phyloP scores from a whole-genome alignment of 1,139 yeast genomes.

The Wickerhamomyces sp. region DNA sequence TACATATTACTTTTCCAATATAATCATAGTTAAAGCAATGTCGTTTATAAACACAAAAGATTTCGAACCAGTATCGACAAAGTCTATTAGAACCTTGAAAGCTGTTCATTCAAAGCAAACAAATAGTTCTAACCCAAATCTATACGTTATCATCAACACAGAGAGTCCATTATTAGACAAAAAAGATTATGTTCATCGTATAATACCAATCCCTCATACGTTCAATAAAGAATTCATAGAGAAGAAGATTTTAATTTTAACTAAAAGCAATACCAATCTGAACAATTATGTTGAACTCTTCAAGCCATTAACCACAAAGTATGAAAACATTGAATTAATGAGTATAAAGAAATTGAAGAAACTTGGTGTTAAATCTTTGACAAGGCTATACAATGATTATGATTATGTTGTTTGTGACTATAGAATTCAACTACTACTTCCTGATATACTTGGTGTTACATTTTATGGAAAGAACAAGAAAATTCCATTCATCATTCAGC shows the following conservation, averaged over 20 bases:
- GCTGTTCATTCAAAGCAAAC: conserved; percentile 5
- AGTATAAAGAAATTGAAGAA: conserved; percentile 52
- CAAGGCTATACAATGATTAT: conserved; percentile 49
- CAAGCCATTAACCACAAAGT: conserved; percentile 51
- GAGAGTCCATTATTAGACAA: conserved; percentile 40
- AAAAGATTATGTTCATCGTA: conserved; percentile 60
- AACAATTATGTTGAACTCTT: conserved; percentile 44
- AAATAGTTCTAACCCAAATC: conserved; percentile 11
- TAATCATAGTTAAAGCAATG: not conserved
- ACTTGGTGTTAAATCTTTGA: conserved; percentile 39
- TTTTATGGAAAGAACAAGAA: conserved; percentile 56
- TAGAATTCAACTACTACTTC: conserved; percentile 55
- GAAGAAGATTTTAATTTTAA: conserved; percentile 51
- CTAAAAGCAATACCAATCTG: conserved; percentile 62
- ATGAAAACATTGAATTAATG: conserved; percentile 50
- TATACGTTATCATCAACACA: conserved; percentile 53
- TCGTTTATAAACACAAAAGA: not conserved
- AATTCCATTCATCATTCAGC: conserved; percentile 60
- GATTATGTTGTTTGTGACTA: conserved; percentile 66
- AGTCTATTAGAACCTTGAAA: not conserved
- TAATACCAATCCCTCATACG: conserved; percentile 54
- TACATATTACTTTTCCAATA: no score
- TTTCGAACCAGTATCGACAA: not conserved
- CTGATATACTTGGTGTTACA: conserved; percentile 48
- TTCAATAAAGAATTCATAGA: conserved; percentile 31